Percentiles rank a stretch among this genome's conserved stretches.
Evolutionary conservation across 768 basidiomycete genomes (phyloP).

Genomic region (Xanthoconium purpureum): DNA sequence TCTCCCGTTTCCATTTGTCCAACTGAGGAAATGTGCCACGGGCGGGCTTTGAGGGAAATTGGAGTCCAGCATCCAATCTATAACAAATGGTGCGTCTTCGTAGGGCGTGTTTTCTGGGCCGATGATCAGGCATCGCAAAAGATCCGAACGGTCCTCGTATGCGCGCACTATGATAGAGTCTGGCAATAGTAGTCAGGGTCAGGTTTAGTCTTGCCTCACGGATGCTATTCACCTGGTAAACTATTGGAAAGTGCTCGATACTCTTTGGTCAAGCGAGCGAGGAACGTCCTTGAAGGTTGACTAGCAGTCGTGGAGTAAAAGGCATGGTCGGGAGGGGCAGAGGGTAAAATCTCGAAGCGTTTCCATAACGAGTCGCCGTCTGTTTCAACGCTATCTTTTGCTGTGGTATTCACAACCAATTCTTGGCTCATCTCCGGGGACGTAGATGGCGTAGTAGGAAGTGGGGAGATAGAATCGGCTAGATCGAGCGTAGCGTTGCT

Average conservation of each 20-base stretch:
- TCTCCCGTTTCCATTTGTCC: constrained; percentile 93
- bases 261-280: constrained; percentile 75
- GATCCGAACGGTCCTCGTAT: constrained; percentile 86
- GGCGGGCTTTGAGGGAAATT: constrained; percentile 84
- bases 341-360: constrained; percentile 75
- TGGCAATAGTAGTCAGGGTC: constrained; percentile 26
- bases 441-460: constrained; percentile 29
- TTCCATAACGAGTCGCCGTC: constrained; percentile 59
- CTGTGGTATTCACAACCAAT: constrained; percentile 22
- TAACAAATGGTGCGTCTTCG: constrained; percentile 90
- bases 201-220: neutral
- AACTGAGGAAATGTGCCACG: constrained; percentile 84
- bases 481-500: constrained; percentile 19
- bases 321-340: constrained; percentile 79
- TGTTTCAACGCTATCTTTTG: constrained; percentile 28
- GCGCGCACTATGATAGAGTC: constrained; percentile 87
- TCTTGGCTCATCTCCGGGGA: constrained; percentile 35
- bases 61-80: constrained; percentile 88
- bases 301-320: constrained; percentile 61
- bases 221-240: constrained; percentile 65
- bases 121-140: constrained; percentile 84
- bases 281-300: constrained; percentile 70
- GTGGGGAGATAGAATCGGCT: constrained; percentile 22
- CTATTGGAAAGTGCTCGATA: constrained; percentile 76
- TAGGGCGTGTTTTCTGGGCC: constrained; percentile 96